Evolutionary conservation across 306 rosid genomes (phyloP).

Genomic region (Argentina anserina): DNA sequence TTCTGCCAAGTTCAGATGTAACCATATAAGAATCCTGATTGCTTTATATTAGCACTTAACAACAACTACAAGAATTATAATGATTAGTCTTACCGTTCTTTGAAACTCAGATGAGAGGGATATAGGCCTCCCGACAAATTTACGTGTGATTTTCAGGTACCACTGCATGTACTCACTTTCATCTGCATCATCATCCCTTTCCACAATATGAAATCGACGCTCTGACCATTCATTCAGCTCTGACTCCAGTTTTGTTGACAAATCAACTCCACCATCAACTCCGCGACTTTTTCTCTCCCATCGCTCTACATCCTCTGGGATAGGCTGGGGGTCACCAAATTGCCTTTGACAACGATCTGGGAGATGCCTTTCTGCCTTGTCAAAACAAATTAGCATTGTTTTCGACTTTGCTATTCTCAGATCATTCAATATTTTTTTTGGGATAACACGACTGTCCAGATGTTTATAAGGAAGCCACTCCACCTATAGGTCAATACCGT

Average conservation of each 20-base stretch:
- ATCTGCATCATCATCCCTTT: constrained; percentile 65
- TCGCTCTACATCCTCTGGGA: constrained; percentile 86
- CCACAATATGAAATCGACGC: constrained; percentile 65
- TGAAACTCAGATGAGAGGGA: constrained; percentile 97
- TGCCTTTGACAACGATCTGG: constrained; percentile 91
- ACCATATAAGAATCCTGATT: constrained; percentile 34
- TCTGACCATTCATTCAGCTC: constrained; percentile 85
- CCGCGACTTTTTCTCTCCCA: constrained; percentile 99
- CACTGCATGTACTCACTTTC: constrained; percentile 90
- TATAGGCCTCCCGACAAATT: constrained; percentile 94
- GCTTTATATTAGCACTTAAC: constrained; percentile 2
- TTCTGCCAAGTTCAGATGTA: constrained; percentile 60
- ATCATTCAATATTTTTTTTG: constrained; percentile 71
- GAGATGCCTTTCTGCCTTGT: constrained; percentile 99
- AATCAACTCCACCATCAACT: constrained; percentile 97
- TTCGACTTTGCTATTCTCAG: constrained; percentile 77
- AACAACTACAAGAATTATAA: background rate
- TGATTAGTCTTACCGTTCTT: constrained; percentile 73
- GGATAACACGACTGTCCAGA: constrained; percentile 77
- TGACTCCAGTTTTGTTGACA: constrained; percentile 88
- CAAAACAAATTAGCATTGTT: constrained; percentile 96
- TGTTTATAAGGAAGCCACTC: constrained; percentile 97
- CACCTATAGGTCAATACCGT: constrained; percentile 51
- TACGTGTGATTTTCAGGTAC: constrained; percentile 85
- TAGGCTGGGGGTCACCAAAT: constrained; percentile 79